phyloP scores from a whole-genome alignment of 2,329 filamentous ascomycete species.

The Colletotrichum gigasporum region DNA sequence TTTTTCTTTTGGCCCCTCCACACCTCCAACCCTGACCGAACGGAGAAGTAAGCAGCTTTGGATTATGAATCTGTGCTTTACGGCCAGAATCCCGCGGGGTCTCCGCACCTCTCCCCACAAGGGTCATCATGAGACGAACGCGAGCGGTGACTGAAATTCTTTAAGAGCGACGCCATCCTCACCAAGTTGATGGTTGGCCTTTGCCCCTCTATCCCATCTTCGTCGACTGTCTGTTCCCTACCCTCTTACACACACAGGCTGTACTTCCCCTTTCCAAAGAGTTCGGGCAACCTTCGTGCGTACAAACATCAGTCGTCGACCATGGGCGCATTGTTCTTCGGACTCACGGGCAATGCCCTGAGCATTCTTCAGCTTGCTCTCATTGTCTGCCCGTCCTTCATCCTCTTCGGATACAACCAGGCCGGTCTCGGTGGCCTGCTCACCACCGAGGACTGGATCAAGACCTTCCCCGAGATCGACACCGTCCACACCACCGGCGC shows the following conservation, averaged over 20 bases:
- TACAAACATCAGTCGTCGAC: slow-evolving; percentile 8
- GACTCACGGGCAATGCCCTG: slow-evolving; percentile 46
- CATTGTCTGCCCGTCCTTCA: slow-evolving; percentile 53
- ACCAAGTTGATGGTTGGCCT: not conserved
- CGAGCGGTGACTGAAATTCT: not conserved
- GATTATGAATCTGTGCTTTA: slow-evolving; percentile 25
- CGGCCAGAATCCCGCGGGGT: slow-evolving; percentile 31
- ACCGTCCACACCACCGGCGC: slow-evolving; percentile 44
- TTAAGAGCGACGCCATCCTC: slow-evolving; percentile 11
- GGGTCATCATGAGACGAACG: slow-evolving; percentile 19
- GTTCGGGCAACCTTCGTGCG: slow-evolving; percentile 14
- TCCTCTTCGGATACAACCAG: slow-evolving; percentile 54
- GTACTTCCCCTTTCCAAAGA: slow-evolving; percentile 3
- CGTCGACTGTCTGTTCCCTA: slow-evolving; percentile 7
- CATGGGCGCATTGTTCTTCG: slow-evolving; percentile 37
- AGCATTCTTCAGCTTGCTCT: slow-evolving; percentile 49
- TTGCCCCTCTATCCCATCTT: not conserved
- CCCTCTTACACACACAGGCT: not conserved
- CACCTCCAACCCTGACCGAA: slow-evolving; percentile 8
- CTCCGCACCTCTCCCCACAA: slow-evolving; percentile 31
- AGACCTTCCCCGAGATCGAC: slow-evolving; percentile 50
- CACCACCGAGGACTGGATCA: slow-evolving; percentile 43
- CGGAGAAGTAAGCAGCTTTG: slow-evolving; percentile 22
- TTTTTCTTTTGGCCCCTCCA: slow-evolving; percentile 28
- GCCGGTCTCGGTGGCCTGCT: slow-evolving; percentile 48